Evolutionary conservation across 352 stramenopile species (phyloP), one percentile per base, ranked within the genome.

Genomic region (Globisporangium uncinulatum): DNA sequence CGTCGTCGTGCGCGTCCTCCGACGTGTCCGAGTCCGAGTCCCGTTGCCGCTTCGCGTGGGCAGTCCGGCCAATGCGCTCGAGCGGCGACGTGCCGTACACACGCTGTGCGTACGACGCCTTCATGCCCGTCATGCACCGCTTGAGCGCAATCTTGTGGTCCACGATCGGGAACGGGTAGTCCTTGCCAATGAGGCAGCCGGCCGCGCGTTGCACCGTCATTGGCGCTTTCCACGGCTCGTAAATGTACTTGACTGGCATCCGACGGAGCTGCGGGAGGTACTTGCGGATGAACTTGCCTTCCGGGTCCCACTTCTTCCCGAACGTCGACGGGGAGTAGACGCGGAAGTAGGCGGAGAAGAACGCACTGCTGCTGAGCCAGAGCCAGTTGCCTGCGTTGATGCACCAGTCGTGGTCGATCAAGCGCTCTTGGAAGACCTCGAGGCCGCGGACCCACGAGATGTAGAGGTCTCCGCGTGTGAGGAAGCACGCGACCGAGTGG

Each of bases 301-400:
- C 73, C 0, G 88, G 79, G 62, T 99, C 97, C 66, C 90, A 98
- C 70, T 99, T 99, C 70, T 98, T 98, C 24, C 86, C 89, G 61
- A 98, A 98, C 2, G 88, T 85, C 50, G 92, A 86, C 2, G 95
- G 95, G 6, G 79, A 97, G 56, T 99, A 99, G 59, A 97, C 96
- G 51, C 96, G 87, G 66, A 98, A 99, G 73, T 99, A 99, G 51
- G 98, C 96, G 50, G 96, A 96, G 65, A 99, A 99, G 76, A 98
- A 98, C 15, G 87, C 90, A 43, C 83, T 96, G 56, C 80, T 94
- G 41, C 80, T 96, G 41, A 99, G 85, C 96, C 97, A 98, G 50
- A 97, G 81, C 96, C 97, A 99, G 66, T 99, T 99, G 70, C 96
- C 97, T 36, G 86, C 93, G 76, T 99, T 99, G 57, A 99, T 80